Conservation (phyloP, 1,139 yeast species). For the Hansenula sp. region DNA sequence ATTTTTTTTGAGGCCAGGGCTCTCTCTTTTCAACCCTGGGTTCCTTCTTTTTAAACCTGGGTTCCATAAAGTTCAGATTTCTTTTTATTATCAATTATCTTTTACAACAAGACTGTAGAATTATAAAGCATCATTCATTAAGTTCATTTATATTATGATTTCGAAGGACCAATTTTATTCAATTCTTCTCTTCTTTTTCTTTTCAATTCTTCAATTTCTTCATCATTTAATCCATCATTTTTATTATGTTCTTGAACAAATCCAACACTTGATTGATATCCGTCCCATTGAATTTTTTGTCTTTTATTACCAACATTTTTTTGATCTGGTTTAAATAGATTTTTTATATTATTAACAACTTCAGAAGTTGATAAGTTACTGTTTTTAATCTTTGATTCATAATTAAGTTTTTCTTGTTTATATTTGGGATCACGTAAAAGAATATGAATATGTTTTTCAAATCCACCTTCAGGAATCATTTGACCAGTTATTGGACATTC, state of each 20-base stretch:
- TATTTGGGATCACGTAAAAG: slow-evolving; percentile 77
- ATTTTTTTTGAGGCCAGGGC: no score
- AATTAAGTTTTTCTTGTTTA: slow-evolving; percentile 63
- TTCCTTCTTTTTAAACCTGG: no score
- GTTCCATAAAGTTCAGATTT: no score
- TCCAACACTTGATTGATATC: slow-evolving; percentile 23
- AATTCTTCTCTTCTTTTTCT: slow-evolving; percentile 10
- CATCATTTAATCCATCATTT: slow-evolving; percentile 5
- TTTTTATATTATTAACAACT: slow-evolving; percentile 71
- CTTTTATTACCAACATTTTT: slow-evolving; percentile 19
- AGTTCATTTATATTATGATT: not conserved
- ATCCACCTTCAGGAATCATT: slow-evolving; percentile 64
- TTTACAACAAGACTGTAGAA: no score
- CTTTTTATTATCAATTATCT: no score
- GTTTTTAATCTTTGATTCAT: slow-evolving; percentile 58
- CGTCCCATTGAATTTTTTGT: slow-evolving; percentile 30
- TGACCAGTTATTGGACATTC: slow-evolving; percentile 75
- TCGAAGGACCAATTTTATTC: slow-evolving; percentile 6
- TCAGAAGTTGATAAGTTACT: slow-evolving; percentile 67
- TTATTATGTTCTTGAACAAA: slow-evolving; percentile 12
- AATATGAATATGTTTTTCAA: slow-evolving; percentile 71
- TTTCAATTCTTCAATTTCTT: slow-evolving; percentile 18
- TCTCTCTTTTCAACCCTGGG: no score
- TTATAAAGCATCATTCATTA: not conserved
- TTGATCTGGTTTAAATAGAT: slow-evolving; percentile 43